Evolutionary conservation across 805 yeast genomes (phyloP).

Genomic region (Kuraishia hungarica): DNA sequence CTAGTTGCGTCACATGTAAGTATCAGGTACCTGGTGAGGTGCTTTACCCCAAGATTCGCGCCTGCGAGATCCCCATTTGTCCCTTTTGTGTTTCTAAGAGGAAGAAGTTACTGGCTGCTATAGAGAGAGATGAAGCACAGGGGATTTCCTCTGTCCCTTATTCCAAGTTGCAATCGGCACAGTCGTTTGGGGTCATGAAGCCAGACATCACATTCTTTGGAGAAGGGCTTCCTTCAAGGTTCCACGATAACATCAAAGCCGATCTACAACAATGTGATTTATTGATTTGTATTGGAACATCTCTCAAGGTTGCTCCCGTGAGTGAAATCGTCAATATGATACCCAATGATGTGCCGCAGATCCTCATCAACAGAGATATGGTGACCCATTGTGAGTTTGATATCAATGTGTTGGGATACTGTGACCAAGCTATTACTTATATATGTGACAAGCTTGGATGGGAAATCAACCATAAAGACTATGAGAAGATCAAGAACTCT

Average conservation of each 20-base stretch:
- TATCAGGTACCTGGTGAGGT: conserved; percentile 57
- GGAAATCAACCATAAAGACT: conserved; percentile 50
- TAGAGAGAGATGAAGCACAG: conserved; percentile 17
- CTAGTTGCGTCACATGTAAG: conserved; percentile 75
- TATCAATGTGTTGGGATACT: conserved; percentile 63
- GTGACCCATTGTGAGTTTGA: conserved; percentile 75
- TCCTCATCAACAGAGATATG: conserved; percentile 70
- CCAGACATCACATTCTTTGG: conserved; percentile 94
- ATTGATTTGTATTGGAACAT: conserved; percentile 80
- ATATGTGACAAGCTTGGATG: conserved; percentile 50
- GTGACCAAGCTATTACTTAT: conserved; percentile 75
- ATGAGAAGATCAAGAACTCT: conserved; percentile 24
- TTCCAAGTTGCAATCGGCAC: conserved; percentile 18
- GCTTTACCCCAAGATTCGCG: conserved; percentile 51
- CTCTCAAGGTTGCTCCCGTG: conserved; percentile 88
- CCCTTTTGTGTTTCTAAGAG: conserved; percentile 51
- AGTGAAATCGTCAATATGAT: conserved; percentile 76
- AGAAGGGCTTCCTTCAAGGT: conserved; percentile 66
- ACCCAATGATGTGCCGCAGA: conserved; percentile 70
- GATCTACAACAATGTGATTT: conserved; percentile 71
- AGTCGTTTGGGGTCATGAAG: conserved; percentile 73
- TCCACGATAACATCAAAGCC: conserved; percentile 47
- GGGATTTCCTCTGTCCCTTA: not conserved
- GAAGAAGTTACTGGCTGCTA: conserved; percentile 15
- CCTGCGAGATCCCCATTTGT: conserved; percentile 60